These are phyloP conservation scores for Phytopythium sindhum DNA, from an alignment of 352 stramenopile species.

Conservation along the genomic window DNA sequence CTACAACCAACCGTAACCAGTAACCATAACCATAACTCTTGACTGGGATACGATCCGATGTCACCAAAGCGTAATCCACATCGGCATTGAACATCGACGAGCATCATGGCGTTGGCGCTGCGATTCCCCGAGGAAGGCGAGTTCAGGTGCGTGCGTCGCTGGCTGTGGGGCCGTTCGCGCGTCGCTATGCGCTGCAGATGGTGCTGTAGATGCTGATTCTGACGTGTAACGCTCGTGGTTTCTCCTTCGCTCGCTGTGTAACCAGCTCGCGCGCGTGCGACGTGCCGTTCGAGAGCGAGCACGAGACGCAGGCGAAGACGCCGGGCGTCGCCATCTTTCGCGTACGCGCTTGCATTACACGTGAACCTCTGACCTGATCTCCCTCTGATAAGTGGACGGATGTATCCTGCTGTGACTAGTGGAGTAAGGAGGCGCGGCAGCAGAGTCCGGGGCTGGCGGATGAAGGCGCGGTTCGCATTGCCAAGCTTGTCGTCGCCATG, in stretches of 20 bases:
- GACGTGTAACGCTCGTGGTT: neutral
- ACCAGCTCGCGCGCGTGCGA: slow-evolving; percentile 46
- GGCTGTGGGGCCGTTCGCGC: neutral
- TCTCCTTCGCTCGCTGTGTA: neutral
- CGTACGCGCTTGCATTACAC: slow-evolving; percentile 20
- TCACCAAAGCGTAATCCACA: neutral
- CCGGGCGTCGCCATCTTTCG: slow-evolving; percentile 51
- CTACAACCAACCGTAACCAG: too few relatives aligned
- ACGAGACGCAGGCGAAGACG: slow-evolving; percentile 14
- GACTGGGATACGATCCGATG: neutral
- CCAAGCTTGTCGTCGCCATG: slow-evolving; percentile 52
- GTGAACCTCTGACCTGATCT: neutral
- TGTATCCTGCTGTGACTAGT: slow-evolving; percentile 20
- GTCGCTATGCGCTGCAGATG: neutral
- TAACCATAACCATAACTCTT: neutral
- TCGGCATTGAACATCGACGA: neutral
- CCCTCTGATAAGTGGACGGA: neutral
- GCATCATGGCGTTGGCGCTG: slow-evolving; percentile 35
- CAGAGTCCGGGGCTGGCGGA: slow-evolving; percentile 6
- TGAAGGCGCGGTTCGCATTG: slow-evolving; percentile 11
- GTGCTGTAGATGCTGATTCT: neutral
- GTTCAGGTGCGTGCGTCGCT: slow-evolving; percentile 37
- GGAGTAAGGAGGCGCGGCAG: slow-evolving; percentile 39
- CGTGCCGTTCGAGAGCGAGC: slow-evolving; percentile 25
- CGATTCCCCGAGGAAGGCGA: slow-evolving; percentile 46